These are phyloP conservation scores for Pseudogymnoascus sp. DNA, from an alignment of 2,329 filamentous ascomycete genomes.

Conservation along the genomic window DNA sequence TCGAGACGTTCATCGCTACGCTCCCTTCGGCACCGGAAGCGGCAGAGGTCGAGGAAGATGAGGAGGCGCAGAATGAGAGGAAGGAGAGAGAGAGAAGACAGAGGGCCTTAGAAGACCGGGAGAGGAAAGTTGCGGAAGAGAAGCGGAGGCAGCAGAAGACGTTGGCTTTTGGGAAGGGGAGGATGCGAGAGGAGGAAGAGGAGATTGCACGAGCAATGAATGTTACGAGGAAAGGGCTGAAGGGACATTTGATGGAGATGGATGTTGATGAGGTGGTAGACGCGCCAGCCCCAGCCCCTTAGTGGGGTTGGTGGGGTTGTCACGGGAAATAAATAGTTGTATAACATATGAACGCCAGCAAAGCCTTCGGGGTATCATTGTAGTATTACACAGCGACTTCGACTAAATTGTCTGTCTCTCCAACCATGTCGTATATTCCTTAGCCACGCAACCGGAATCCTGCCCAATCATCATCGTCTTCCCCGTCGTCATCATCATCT, in stretches of 20 bases:
- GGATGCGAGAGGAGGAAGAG: slow-evolving; percentile 56
- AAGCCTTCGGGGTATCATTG: slow-evolving; percentile 3
- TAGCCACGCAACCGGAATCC: slow-evolving; percentile 35
- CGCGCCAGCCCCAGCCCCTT: background rate
- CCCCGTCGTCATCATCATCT: slow-evolving; percentile 34
- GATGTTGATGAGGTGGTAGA: slow-evolving; percentile 13
- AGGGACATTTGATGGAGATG: slow-evolving; percentile 43
- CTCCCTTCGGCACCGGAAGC: slow-evolving; percentile 50
- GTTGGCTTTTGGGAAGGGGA: slow-evolving; percentile 50
- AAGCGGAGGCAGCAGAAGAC: slow-evolving; percentile 51
- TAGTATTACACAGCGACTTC: background rate
- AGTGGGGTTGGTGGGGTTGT: background rate
- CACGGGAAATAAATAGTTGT: background rate
- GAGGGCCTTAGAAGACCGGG: slow-evolving; percentile 56
- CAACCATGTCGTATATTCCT: background rate
- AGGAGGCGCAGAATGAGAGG: slow-evolving; percentile 41
- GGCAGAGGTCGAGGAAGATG: slow-evolving; percentile 37
- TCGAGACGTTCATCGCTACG: slow-evolving; percentile 57
- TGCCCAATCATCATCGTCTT: slow-evolving; percentile 50
- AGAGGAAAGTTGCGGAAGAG: slow-evolving; percentile 53
- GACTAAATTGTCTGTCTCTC: background rate
- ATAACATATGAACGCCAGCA: background rate
- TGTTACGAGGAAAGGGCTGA: slow-evolving; percentile 56
- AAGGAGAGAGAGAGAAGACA: slow-evolving; percentile 52
- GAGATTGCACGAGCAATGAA: slow-evolving; percentile 62